phyloP scores from a whole-genome alignment of 345 rosid species.

The Bruguiera parviflora region DNA sequence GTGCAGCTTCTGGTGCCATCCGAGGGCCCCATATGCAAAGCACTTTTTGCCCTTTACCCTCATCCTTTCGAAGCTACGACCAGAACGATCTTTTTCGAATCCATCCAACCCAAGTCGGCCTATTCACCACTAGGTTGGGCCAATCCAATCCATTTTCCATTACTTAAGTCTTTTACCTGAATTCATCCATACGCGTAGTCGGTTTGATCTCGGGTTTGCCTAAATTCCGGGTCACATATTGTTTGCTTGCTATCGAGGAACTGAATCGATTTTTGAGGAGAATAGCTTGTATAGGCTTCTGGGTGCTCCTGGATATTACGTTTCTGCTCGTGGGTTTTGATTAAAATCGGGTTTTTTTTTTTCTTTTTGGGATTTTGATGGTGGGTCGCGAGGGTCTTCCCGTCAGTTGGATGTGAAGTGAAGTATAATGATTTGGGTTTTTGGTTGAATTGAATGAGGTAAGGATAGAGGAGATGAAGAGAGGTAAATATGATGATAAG shows the following conservation, averaged over 20 bases:
- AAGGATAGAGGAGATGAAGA: constrained; percentile 48
- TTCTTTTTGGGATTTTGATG: background rate
- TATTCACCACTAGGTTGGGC: too few relatives aligned
- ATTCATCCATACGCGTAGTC: too few relatives aligned
- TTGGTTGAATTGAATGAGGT: background rate
- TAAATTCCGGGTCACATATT: background rate
- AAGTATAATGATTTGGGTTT: background rate
- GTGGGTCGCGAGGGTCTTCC: constrained; percentile 2
- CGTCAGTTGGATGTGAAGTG: background rate
- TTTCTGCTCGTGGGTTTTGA: constrained; percentile 1
- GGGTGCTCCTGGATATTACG: background rate
- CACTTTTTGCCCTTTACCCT: too few relatives aligned
- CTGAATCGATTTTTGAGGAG: background rate
- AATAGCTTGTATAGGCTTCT: background rate
- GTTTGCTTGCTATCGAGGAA: background rate
- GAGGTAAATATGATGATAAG: constrained; percentile 72
- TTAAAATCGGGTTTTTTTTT: background rate
- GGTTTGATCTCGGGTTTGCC: background rate
- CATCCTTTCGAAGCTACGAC: too few relatives aligned
- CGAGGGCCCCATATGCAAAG: too few relatives aligned
- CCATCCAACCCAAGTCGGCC: too few relatives aligned
- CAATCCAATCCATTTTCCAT: too few relatives aligned
- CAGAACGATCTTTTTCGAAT: too few relatives aligned
- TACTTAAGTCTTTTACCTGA: too few relatives aligned
- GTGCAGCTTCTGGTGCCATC: too few relatives aligned